Evolutionary conservation across 352 stramenopile species (phyloP), one percentile per base, ranked within the genome.

Genomic region (Pythium phragmitis): DNA sequence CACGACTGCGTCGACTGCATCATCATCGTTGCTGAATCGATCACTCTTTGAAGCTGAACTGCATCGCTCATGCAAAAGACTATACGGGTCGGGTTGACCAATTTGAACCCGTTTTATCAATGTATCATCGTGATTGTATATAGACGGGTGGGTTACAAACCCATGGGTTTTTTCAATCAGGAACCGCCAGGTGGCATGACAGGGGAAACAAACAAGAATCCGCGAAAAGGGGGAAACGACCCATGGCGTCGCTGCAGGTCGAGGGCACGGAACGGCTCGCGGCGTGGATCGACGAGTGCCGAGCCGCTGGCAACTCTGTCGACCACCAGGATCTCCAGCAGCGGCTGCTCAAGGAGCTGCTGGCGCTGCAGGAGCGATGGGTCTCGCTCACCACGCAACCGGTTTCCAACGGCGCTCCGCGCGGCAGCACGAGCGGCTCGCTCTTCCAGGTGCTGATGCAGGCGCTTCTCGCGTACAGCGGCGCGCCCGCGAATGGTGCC

Each of bases 381-480:
- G 72, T 54, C 14, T 69, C 77, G 2, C 59, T 82, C 60, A 57
- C 80, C 42, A 60, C 80, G 30, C 42, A 36, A 42, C 8, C 48
- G 30, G 6, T n/a, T 17, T 23, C 49, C 30, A 56, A 26, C 12
- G 14, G 49, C 13, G 21, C 43, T 3, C 16, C 52, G 33, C 48
- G 48, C 36, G 52, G 45, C 50, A 67, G 46, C 37, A 42, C 19
- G 30, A 45, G 16, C 33, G 41, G 49, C 46, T 55, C 57, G 43
- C 65, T 93, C 14, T 93, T 93, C 60, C 64, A 83, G 61, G 55
- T 88, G 39, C 74, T 93, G 41, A 49, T 89, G 60, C 72, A 87
- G 60, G 75, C 80, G 57, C 76, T 91, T 28, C 59, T 89, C 16
- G 82, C 87, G 41, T 91, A 89, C 72, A 89, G 77, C 46, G 84